Evolutionary conservation across 345 rosid species (phyloP), one percentile per base, ranked within the genome.

Genomic region (Ceriops decandra): DNA sequence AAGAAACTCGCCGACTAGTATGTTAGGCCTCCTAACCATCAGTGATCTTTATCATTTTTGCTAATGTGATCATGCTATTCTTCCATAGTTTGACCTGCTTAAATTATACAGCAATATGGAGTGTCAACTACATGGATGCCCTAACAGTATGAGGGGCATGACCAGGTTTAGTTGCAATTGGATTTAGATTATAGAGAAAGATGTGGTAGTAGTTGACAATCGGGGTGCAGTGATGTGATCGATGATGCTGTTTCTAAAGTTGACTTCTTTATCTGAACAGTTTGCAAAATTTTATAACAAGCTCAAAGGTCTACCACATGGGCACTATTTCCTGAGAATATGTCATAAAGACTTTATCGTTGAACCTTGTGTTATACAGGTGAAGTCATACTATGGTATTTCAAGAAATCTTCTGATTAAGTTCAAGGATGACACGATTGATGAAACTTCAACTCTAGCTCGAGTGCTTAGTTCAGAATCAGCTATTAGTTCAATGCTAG

Each of bases 1-100:
- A 91, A 84, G 97, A 95, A 83, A 95, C 96, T 67, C 86, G 87
- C 57, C 86, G 90, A 79, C 92, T 95, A 73, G 99, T 95, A 87
- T 35, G 99, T 42, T 42, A 13, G 47, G 47, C 47, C 16, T 38
- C 16, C 47, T 11, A 38, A 38, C 19, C 19, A 42, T 42, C 15
- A 42, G 49, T 42, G 49, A 24, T 24, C 28, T 54, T 22, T 24
- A 15, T 10, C 17, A 24, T 56, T 56, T 56, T 56, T 56, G 6
- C 16, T 4, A 53, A 56, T 24, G 31, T 56, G 28, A 24, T 9
- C 28, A 11, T 38, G 13, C 47, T 38, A 38, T 38, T 38, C 47
- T 38, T 10, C 47, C 47, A 38, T 38, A 10, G 16, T 38, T 9
- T 38, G 47, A 13, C 15, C 49, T 42, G 49, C 17, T 1, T 42